Evolutionary conservation across 2,329 filamentous ascomycete genomes (phyloP).

Genomic region (Calonectria henricotiae): DNA sequence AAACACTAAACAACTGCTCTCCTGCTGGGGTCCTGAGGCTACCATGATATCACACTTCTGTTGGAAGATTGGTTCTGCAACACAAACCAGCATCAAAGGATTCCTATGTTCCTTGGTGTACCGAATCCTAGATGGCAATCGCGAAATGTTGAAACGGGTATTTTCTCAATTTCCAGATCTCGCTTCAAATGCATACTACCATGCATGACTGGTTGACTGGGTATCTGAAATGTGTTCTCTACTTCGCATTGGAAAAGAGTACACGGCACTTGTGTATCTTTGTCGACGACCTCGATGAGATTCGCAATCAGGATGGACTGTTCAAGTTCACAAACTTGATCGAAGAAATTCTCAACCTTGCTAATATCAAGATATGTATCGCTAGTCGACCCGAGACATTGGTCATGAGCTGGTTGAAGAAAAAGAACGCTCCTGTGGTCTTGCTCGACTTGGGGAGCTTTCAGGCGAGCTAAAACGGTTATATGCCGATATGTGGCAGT

Average conservation of each 20-base stretch:
- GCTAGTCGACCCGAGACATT: constrained; percentile 38
- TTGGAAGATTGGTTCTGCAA: constrained; percentile 30
- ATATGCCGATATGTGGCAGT: constrained; percentile 39
- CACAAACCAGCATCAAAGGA: constrained; percentile 47
- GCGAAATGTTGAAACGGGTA: neutral
- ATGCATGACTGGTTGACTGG: constrained; percentile 45
- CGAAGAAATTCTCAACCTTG: constrained; percentile 23
- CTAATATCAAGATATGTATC: constrained; percentile 40
- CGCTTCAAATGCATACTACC: constrained; percentile 27
- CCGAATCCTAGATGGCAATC: constrained; percentile 23
- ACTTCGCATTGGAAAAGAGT: constrained; percentile 16
- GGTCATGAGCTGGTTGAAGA: constrained; percentile 27
- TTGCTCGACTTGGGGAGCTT: neutral
- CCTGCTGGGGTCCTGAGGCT: neutral
- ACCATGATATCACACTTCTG: constrained; percentile 22
- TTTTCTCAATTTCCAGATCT: constrained; percentile 29
- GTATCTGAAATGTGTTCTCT: constrained; percentile 31
- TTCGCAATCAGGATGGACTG: constrained; percentile 29
- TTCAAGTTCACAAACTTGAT: constrained; percentile 15
- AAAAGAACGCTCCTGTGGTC: neutral
- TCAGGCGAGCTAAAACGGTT: constrained; percentile 28
- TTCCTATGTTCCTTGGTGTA: constrained; percentile 50
- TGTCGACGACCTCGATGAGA: constrained; percentile 45
- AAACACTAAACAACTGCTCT: neutral
- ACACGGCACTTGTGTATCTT: constrained; percentile 40